These are phyloP conservation scores for Euphorbia schlechtendalii DNA, from an alignment of 441 rosid species.

Conservation along the genomic window DNA sequence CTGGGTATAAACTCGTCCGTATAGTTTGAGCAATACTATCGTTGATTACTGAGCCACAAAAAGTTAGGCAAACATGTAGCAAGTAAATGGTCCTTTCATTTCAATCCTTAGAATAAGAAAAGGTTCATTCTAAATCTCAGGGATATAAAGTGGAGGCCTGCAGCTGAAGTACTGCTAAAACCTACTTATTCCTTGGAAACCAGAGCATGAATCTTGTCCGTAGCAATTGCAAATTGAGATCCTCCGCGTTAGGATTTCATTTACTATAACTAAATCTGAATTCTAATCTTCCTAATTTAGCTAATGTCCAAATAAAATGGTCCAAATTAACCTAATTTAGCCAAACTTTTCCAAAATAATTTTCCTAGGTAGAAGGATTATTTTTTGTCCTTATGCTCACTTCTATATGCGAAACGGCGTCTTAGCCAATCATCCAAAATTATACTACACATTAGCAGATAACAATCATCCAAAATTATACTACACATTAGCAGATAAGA, in stretches of 20 bases:
- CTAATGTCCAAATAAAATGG: not conserved
- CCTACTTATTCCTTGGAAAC: not conserved
- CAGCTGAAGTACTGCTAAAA: not conserved
- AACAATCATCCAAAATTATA: not conserved
- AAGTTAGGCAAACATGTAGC: too few relatives aligned
- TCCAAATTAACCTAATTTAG: not conserved
- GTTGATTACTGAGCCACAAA: too few relatives aligned
- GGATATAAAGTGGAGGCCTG: too few relatives aligned
- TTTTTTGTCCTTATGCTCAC: not conserved
- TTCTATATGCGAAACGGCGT: not conserved
- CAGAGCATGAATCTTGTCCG: not conserved
- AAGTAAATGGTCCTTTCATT: too few relatives aligned
- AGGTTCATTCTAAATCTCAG: too few relatives aligned
- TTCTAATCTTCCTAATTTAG: conserved; percentile 1
- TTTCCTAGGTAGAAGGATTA: too few relatives aligned
- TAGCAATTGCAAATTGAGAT: not conserved
- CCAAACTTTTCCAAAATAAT: conserved; percentile 2
- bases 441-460: too few relatives aligned
- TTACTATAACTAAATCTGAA: not conserved
- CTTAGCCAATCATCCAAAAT: too few relatives aligned
- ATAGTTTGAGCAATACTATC: too few relatives aligned
- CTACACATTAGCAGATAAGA: not conserved
- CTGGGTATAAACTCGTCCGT: too few relatives aligned
- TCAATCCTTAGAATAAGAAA: too few relatives aligned
- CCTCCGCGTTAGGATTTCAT: not conserved